Conservation (phyloP, 1,139 yeast genomes). For the Kluyveromyces sp. region DNA sequence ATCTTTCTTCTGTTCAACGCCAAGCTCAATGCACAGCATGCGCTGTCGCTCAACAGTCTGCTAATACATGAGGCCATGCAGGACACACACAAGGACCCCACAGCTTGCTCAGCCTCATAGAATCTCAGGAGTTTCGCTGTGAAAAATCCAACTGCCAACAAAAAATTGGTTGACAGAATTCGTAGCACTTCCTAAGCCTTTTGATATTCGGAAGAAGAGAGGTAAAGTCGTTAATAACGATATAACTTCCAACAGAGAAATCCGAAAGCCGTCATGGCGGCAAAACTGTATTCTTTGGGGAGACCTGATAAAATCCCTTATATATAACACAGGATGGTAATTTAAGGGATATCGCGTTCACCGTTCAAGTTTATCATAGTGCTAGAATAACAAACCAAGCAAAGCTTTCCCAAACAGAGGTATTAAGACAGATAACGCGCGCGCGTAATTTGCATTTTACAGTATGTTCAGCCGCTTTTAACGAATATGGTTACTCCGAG, state of each 20-base stretch:
- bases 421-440: background rate
- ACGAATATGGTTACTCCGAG: too few relatives aligned
- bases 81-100: too few relatives aligned
- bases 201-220: too few relatives aligned
- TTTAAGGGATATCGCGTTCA: too few relatives aligned
- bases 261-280: background rate
- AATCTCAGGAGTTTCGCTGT: too few relatives aligned
- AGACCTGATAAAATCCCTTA: background rate
- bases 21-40: too few relatives aligned
- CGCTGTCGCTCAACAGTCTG: too few relatives aligned
- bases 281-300: background rate
- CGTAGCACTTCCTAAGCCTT: background rate
- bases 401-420: background rate
- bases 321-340: background rate
- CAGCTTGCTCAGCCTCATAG: too few relatives aligned
- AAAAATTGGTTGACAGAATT: too few relatives aligned
- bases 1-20: too few relatives aligned
- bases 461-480: background rate
- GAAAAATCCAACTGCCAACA: constrained; percentile 2
- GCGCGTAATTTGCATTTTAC: background rate
- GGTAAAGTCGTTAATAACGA: background rate
- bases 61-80: too few relatives aligned
- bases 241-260: background rate
- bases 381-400: background rate
- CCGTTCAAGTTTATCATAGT: too few relatives aligned